phyloP scores from a whole-genome alignment of 441 rosid genomes.

The Erodium texanum region DNA sequence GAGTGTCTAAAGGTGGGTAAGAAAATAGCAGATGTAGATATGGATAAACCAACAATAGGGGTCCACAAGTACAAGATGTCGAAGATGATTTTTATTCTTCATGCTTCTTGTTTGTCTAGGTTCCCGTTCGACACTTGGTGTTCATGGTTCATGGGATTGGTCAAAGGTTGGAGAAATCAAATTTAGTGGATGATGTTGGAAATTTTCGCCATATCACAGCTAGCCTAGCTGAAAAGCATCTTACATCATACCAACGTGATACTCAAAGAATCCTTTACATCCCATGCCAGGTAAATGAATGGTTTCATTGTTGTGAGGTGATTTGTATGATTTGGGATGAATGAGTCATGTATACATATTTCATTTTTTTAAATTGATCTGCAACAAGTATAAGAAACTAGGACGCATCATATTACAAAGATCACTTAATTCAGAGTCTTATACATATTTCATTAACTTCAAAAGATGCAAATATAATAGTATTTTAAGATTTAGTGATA shows the following conservation, averaged over 20 bases:
- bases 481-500: not conserved
- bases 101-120: slow-evolving; percentile 36
- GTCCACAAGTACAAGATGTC: not conserved
- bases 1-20: slow-evolving; percentile 4
- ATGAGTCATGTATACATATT: not conserved
- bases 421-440: not conserved
- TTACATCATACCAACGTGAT: slow-evolving; percentile 61
- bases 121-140: slow-evolving; percentile 91
- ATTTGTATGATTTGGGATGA: not conserved
- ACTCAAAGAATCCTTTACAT: slow-evolving; percentile 87
- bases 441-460: not conserved
- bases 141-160: slow-evolving; percentile 99
- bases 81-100: not conserved
- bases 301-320: not conserved
- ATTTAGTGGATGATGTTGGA: slow-evolving; percentile 92
- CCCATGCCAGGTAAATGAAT: slow-evolving; percentile 81
- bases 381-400: not conserved
- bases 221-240: slow-evolving; percentile 68
- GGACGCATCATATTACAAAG: not conserved
- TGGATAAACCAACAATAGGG: not conserved
- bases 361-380: not conserved
- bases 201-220: slow-evolving; percentile 81
- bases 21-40: not conserved
- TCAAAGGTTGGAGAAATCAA: slow-evolving; percentile 94
- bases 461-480: not conserved